Percentiles rank a stretch among this genome's conserved stretches.
Conservation (phyloP, 768 basidiomycete genomes). For the Termitomyces eurrhizus region DNA sequence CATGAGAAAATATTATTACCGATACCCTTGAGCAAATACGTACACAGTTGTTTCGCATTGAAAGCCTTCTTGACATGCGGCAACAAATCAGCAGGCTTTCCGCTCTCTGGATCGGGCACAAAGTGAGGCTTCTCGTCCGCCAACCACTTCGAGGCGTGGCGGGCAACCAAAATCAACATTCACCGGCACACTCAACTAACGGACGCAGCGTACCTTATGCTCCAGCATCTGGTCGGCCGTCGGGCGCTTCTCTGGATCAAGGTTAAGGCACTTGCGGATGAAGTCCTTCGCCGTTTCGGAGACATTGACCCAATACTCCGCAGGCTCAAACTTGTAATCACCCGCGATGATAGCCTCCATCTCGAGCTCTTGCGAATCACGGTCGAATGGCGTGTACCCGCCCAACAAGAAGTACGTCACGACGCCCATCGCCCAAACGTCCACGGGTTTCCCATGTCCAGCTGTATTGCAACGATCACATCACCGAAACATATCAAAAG, state of each 20-base stretch:
- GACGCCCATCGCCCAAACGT: constrained; percentile 97
- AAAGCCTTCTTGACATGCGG: constrained; percentile 89
- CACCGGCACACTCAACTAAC: neutral
- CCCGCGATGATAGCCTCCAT: constrained; percentile 95
- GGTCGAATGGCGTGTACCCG: constrained; percentile 96
- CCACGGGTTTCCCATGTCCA: constrained; percentile 93
- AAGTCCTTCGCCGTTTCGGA: constrained; percentile 81
- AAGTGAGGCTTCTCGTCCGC: constrained; percentile 65
- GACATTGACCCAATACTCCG: constrained; percentile 87
- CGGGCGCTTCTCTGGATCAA: constrained; percentile 77
- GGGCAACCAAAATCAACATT: neutral
- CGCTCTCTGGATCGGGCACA: constrained; percentile 58
- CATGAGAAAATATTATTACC: neutral
- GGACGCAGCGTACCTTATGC: constrained; percentile 46
- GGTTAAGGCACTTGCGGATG: constrained; percentile 75
- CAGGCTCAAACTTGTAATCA: constrained; percentile 81
- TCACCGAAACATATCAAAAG: neutral
- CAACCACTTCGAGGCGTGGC: constrained; percentile 53
- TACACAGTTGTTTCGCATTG: constrained; percentile 84
- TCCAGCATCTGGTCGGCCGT: constrained; percentile 71
- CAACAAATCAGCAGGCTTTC: constrained; percentile 68
- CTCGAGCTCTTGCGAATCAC: constrained; percentile 82
- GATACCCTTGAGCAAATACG: constrained; percentile 24
- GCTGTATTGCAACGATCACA: constrained; percentile 34
- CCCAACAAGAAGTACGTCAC: constrained; percentile 94